These are phyloP conservation scores for Brasilioporus rufonigricans DNA, from an alignment of 768 basidiomycete species.

Conservation along the genomic window DNA sequence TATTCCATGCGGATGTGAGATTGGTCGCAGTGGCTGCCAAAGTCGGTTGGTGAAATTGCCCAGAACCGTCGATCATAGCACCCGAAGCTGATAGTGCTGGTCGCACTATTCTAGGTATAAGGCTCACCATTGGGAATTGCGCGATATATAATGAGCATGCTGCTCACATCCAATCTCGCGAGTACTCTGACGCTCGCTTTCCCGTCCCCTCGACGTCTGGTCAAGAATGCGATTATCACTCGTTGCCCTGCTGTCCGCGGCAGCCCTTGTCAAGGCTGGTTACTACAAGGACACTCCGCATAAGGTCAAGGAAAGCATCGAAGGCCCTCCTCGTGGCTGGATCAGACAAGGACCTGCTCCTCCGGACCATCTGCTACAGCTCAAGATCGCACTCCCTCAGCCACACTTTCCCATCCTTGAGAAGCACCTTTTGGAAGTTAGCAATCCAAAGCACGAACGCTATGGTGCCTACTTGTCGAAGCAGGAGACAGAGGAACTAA, in stretches of 20 bases:
- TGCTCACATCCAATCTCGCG: neutral
- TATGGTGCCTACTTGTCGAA: conserved; percentile 61
- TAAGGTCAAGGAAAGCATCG: conserved; percentile 50
- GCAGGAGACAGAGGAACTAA: conserved; percentile 59
- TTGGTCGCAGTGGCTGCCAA: too few relatives aligned
- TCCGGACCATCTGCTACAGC: conserved; percentile 44
- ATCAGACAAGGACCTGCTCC: conserved; percentile 40
- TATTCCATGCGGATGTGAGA: too few relatives aligned
- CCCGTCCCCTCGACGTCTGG: neutral
- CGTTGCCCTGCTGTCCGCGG: conserved; percentile 12
- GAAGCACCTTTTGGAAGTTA: conserved; percentile 54
- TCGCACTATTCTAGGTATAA: too few relatives aligned
- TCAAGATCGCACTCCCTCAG: conserved; percentile 59
- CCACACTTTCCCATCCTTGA: conserved; percentile 50
- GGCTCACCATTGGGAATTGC: neutral
- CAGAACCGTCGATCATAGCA: too few relatives aligned
- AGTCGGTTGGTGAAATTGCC: too few relatives aligned
- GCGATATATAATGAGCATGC: conserved; percentile 10
- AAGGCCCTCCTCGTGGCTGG: conserved; percentile 50
- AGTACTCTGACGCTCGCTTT: neutral
- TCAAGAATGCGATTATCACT: conserved; percentile 15
- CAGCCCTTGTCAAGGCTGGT: conserved; percentile 10
- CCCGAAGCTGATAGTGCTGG: too few relatives aligned
- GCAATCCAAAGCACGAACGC: conserved; percentile 51
- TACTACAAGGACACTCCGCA: conserved; percentile 13